Conservation (phyloP, 1,139 yeast species). For the Komagataea norvegica region DNA sequence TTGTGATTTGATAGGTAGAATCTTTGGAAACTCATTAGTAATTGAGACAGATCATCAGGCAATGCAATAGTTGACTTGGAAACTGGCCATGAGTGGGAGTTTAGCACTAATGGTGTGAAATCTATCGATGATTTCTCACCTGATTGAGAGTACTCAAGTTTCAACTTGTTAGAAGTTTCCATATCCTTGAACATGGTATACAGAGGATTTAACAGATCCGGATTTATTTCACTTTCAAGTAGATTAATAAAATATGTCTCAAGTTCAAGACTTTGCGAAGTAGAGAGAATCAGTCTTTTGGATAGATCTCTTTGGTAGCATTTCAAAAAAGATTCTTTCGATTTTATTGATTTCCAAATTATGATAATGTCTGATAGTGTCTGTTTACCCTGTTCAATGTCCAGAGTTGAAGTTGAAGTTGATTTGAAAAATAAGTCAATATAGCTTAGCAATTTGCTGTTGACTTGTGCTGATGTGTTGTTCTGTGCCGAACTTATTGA, state of each 20-base stretch:
- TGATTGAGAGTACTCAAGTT: slow-evolving; percentile 4
- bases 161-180: slow-evolving; percentile 15
- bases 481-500: slow-evolving; percentile 24
- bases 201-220: slow-evolving; percentile 28
- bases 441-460: slow-evolving; percentile 28
- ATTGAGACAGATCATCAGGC: slow-evolving; percentile 12
- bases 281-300: slow-evolving; percentile 31
- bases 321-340: slow-evolving; percentile 33
- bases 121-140: slow-evolving; percentile 4
- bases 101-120: slow-evolving; percentile 22
- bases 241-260: slow-evolving; percentile 28
- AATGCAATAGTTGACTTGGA: slow-evolving; percentile 10
- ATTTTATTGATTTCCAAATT: slow-evolving; percentile 29
- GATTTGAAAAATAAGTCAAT: slow-evolving; percentile 29
- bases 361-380: slow-evolving; percentile 20
- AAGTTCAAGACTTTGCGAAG: slow-evolving; percentile 25
- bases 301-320: slow-evolving; percentile 34
- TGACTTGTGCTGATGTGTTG: slow-evolving; percentile 23
- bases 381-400: slow-evolving; percentile 13
- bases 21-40: slow-evolving; percentile 23
- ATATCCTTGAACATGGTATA: slow-evolving; percentile 35
- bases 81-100: slow-evolving; percentile 19
- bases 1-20: slow-evolving; percentile 24
- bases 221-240: slow-evolving; percentile 31
- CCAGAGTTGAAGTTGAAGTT: not conserved